Base-by-base conservation (phyloP, 441 rosid genomes). In the Corymbia calophylla region DNA sequence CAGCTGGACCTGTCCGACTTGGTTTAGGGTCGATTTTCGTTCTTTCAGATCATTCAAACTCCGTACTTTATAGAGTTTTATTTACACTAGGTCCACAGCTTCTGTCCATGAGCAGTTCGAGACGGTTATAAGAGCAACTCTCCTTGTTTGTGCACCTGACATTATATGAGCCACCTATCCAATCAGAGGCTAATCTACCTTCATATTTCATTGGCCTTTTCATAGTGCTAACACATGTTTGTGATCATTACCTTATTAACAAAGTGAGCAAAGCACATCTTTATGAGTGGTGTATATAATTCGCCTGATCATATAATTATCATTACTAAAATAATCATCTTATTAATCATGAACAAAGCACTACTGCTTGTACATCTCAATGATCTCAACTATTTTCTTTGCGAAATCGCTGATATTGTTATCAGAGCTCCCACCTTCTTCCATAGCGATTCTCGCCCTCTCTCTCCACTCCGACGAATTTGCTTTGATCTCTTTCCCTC, bases 391-490 rank as follows among this genome's bases (percentile, higher is more conserved):
- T 15, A n/a, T 64, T 8, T 8, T 64, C 73, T n/a, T 64, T 8
- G 92, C 90, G 53, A 95, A 95, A 11, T 32, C 89, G 19, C 93
- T 88, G 51, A 94, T 31, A 73, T 91, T 92, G 19, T 2, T 56
- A 86, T 89, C 88, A 5, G 95, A 94, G 56, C 95, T 94, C 25
- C 95, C 96, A 35, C 92, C 95, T 11, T 88, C 84, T 14, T 87
- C 92, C 70, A 93, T 27, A 7, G 96, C 94, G 60, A 47, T 91
- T 80, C 77, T 91, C 3, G 95, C 94, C 4, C 88, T 90, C 7
- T 87, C 81, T 90, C 91, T 93, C 89, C 93, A 90, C 87, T 90
- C 91, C 88, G 25, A 11, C 19, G 91, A 95, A 88, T 91, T 94
- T 88, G 23, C 90, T 92, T 90, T 93, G 92, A 95, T 91, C 56